These are phyloP conservation scores for Prosopis cineraria DNA, from an alignment of 306 rosid genomes.

Conservation along the genomic window DNA sequence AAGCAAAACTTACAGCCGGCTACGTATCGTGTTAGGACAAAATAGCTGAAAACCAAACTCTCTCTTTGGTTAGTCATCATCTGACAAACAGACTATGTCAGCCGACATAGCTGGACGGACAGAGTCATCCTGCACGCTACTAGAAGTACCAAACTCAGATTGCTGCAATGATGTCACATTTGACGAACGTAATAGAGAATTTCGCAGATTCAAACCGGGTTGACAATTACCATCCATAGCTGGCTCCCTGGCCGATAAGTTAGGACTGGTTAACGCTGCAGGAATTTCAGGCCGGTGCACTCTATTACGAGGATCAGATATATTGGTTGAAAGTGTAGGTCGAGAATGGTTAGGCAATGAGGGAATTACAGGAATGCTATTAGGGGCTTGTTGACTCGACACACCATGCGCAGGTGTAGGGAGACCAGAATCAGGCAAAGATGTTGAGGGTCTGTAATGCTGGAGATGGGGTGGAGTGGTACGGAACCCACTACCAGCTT, in stretches of 20 bases:
- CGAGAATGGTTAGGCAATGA: constrained; percentile 32
- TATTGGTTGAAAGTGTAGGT: constrained; percentile 26
- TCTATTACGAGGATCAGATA: constrained; percentile 31
- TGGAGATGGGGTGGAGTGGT: constrained; percentile 82
- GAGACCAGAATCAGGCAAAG: constrained; percentile 28
- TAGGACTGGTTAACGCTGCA: constrained; percentile 34
- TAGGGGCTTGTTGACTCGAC: constrained; percentile 45
- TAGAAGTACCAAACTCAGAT: constrained; percentile 27
- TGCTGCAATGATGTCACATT: constrained; percentile 22
- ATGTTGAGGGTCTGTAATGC: constrained; percentile 57
- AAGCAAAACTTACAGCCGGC: constrained; percentile 1
- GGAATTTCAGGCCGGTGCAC: constrained; percentile 32
- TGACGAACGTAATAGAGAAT: constrained; percentile 24
- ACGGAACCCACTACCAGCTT: constrained; percentile 56
- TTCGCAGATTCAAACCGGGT: constrained; percentile 39
- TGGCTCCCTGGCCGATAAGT: constrained; percentile 41
- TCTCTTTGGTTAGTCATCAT: constrained; percentile 61
- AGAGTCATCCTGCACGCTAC: constrained; percentile 33
- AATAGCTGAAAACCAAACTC: neutral
- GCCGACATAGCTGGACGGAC: constrained; percentile 28
- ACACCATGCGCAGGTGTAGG: constrained; percentile 34
- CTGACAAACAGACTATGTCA: constrained; percentile 80
- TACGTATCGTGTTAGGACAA: constrained; percentile 25
- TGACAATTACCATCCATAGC: constrained; percentile 32
- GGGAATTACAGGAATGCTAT: constrained; percentile 34